Percentiles rank a stretch among this genome's conserved stretches.
These are phyloP conservation scores for Trichosanthes truncata DNA, from an alignment of 306 rosid species.

Conservation along the genomic window DNA sequence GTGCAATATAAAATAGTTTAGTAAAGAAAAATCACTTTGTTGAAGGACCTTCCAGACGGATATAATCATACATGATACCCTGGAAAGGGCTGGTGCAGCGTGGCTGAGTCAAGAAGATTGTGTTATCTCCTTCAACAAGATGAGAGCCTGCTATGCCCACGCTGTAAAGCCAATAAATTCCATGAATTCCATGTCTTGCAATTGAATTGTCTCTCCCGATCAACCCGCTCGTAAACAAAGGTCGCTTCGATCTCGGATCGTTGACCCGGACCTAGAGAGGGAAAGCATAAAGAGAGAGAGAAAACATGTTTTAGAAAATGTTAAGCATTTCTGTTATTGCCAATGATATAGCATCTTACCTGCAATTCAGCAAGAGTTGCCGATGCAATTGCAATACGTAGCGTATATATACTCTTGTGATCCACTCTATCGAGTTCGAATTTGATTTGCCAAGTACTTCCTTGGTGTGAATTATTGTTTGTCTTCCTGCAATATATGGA, in stretches of 20 bases:
- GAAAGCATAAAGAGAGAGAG: not conserved
- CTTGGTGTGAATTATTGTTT: constrained; percentile 21
- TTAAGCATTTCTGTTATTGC: not conserved
- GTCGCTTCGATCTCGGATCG: not conserved
- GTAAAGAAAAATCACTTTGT: not conserved
- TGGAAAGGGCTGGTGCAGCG: constrained; percentile 14
- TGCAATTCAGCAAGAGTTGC: constrained; percentile 31
- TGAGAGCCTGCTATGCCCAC: not conserved
- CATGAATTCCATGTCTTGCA: constrained; percentile 23
- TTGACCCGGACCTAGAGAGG: constrained; percentile 6
- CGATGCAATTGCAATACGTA: constrained; percentile 33
- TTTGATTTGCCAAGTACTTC: constrained; percentile 38
- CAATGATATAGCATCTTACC: constrained; percentile 13
- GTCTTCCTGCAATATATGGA: constrained; percentile 12
- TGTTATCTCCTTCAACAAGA: constrained; percentile 13
- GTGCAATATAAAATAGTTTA: not conserved
- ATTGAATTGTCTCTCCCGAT: constrained; percentile 10
- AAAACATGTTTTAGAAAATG: not conserved
- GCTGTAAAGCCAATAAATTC: constrained; percentile 10
- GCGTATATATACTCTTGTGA: constrained; percentile 12
- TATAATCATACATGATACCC: constrained; percentile 20
- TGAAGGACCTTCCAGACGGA: constrained; percentile 24
- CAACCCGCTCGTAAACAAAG: constrained; percentile 7
- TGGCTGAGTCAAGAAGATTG: constrained; percentile 19
- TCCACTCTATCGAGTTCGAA: constrained; percentile 17